Conservation (phyloP, 768 basidiomycete genomes). For the Hemileccinum impolitum region DNA sequence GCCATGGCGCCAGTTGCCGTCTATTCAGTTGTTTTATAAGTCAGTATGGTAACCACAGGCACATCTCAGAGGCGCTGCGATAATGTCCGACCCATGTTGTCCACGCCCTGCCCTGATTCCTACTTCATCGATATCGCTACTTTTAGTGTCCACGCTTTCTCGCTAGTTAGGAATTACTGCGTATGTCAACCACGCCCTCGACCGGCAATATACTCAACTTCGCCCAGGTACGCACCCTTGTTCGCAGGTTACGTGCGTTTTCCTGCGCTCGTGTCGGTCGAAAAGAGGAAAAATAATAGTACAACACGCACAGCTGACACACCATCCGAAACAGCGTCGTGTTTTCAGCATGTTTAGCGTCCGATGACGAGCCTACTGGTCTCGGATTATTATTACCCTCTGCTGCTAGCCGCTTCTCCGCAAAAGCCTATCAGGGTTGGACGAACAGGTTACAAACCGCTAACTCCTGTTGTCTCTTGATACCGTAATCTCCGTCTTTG, state of each 20-base stretch:
- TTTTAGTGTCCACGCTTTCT: conserved; percentile 16
- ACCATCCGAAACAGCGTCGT: not conserved
- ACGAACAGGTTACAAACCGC: conserved; percentile 17
- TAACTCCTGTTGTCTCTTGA: conserved; percentile 25
- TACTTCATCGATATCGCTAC: conserved; percentile 23
- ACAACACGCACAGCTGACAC: not conserved
- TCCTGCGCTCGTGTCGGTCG: conserved; percentile 5
- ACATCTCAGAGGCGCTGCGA: conserved; percentile 22
- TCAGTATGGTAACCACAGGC: conserved; percentile 25
- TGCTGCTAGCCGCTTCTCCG: conserved; percentile 23
- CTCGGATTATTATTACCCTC: conserved; percentile 18
- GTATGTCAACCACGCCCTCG: conserved; percentile 10
- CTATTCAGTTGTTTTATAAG: conserved; percentile 27
- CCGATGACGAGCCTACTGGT: not conserved
- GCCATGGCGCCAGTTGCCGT: conserved; percentile 24
- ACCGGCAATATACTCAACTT: conserved; percentile 11
- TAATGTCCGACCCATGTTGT: conserved; percentile 30
- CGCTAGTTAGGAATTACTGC: conserved; percentile 6
- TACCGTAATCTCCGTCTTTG: conserved; percentile 35
- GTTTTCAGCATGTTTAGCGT: not conserved
- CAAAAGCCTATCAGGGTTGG: conserved; percentile 34
- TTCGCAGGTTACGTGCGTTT: conserved; percentile 21
- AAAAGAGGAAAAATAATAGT: not conserved
- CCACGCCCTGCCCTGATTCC: conserved; percentile 20
- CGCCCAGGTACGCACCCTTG: conserved; percentile 3